These are phyloP conservation scores for Aspergillus proliferans DNA, from an alignment of 2,329 filamentous ascomycete species.

Conservation along the genomic window DNA sequence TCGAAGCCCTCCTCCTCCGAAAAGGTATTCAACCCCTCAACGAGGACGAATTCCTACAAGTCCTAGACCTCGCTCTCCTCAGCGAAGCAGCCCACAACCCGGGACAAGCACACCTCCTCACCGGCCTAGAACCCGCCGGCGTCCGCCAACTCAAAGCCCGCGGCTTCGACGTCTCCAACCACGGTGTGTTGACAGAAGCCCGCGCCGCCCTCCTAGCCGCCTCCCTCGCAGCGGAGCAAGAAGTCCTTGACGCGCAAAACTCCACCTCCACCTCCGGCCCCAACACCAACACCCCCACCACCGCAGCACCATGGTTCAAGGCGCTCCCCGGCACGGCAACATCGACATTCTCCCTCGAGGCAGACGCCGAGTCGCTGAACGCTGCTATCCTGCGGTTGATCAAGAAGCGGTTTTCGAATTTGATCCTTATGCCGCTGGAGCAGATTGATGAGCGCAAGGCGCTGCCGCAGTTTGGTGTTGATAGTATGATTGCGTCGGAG, in stretches of 20 bases:
- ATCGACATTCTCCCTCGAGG: neutral
- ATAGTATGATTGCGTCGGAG: conserved; percentile 39
- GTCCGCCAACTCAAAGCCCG: neutral
- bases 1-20: conserved; percentile 30
- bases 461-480: conserved; percentile 31
- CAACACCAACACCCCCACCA: no score
- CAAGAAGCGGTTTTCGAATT: neutral
- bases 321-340: no score
- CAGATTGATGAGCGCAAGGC: neutral
- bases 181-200: neutral
- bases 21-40: conserved; percentile 32
- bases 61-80: conserved; percentile 6
- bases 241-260: neutral
- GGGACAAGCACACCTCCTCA: neutral
- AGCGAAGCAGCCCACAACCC: neutral
- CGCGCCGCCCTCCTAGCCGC: neutral
- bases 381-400: neutral
- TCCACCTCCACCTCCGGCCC: neutral
- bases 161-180: neutral
- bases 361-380: neutral
- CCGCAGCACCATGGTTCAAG: no score
- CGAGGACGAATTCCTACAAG: conserved; percentile 27
- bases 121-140: neutral
- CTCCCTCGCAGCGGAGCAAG: neutral
- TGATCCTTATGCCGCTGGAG: neutral